Base-by-base conservation (phyloP, 192 early-diverging fungal species). In the Physocladia obscura region DNA sequence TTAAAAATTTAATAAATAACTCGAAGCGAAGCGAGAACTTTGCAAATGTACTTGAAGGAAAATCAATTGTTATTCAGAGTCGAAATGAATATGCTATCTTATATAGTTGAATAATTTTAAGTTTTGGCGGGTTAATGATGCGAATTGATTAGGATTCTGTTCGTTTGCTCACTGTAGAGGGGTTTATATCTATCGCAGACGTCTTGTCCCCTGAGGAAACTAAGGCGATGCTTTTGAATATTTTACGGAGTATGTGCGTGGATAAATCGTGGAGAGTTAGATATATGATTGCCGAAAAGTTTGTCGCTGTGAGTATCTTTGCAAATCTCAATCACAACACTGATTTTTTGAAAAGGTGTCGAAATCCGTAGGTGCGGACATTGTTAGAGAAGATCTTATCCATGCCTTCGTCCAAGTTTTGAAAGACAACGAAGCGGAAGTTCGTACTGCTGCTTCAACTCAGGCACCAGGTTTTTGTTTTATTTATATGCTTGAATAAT, bases 221-320 rank as follows among this genome's bases (percentile, higher is more conserved):
- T 74, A 93, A 90, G 76, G 79, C 81, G 44, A 83, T 93, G 65
- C 48, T 88, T n/a, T 76, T 95, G 51, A 84, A 83, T 59, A 82
- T 84, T 38, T 84, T 99, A 54, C 89, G 89, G 50, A 75, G 68
- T 40, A 82, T 97, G 84, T 91, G 90, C 55, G 76, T 83, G 26
- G 97, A 99, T 78, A 96, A 94, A 76, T 94, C 93, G 57, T 99
- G 97, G 97, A 88, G 97, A 67, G 96, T 99, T 51, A 82, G 96
- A 58, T 99, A 98, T 76, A 98, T 98, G 94, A 91, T 96, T 82
- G 97, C 97, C 1, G 93, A 95, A 69, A 97, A 97, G 81, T 98
- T 94, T 88, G 92, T 96, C 52, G 87, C 91, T 71, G 90, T 97
- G 32, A 29, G 48, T 26, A 26, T 67, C 61, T 60, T 61, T 34